Evolutionary conservation across 78 protist species (phyloP).

Genomic region (Chrysochromulina parva): DNA sequence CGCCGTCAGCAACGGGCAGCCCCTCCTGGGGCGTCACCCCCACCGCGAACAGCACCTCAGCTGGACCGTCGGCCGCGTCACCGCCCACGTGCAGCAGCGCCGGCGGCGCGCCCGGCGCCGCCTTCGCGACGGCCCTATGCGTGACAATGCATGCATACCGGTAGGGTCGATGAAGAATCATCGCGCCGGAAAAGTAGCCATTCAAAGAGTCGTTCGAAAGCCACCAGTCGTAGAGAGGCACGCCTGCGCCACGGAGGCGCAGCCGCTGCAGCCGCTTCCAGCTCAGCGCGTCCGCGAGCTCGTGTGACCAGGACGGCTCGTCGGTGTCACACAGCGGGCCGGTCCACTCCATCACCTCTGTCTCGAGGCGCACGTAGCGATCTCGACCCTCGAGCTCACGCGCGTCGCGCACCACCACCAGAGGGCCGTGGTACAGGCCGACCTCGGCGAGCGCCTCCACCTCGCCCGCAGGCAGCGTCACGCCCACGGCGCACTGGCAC

Average conservation of each 20-base stretch:
- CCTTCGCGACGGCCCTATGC: too few species aligned
- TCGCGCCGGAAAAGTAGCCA: too few species aligned
- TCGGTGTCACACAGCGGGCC: slow-evolving; percentile 9
- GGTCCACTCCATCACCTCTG: neutral
- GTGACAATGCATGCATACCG: too few species aligned
- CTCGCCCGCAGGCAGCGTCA: too few species aligned
- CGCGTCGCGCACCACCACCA: neutral
- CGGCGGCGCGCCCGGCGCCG: too few species aligned
- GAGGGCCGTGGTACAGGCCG: neutral
- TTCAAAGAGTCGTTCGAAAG: neutral
- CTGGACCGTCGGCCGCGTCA: too few species aligned
- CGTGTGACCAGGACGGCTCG: neutral
- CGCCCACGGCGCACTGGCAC: neutral
- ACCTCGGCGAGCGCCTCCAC: neutral
- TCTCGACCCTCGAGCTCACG: neutral
- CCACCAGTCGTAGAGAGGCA: neutral
- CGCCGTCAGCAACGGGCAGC: too few species aligned
- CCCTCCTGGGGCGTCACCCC: too few species aligned
- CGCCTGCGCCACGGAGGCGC: slow-evolving; percentile 1
- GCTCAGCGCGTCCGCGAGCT: neutral
- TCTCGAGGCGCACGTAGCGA: neutral
- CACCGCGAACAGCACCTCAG: too few species aligned
- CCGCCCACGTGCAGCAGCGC: too few species aligned
- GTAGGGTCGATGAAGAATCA: too few species aligned
- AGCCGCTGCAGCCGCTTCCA: slow-evolving; percentile 15